Conservation (phyloP, 148 eudicot species). For the Chenopodium suecicum region DNA sequence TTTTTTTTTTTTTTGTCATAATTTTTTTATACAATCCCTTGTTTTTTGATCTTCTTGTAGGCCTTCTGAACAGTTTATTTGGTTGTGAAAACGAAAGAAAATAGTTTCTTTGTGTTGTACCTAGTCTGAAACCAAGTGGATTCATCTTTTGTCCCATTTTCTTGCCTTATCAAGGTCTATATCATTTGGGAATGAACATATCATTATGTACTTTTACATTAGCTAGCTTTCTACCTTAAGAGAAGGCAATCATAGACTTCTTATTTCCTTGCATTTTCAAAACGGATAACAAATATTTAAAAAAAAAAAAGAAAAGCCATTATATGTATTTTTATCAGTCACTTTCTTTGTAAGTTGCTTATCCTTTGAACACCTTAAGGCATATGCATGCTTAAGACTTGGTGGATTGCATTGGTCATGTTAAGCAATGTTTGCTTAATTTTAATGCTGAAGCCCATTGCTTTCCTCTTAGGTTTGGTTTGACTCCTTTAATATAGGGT, state of each 20-base stretch:
- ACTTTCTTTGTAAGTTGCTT: neutral
- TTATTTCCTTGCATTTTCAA: neutral
- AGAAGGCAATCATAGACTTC: neutral
- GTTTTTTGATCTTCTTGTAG: neutral
- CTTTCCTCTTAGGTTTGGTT: constrained; percentile 9
- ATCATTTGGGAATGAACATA: neutral
- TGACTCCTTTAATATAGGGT: constrained; percentile 40
- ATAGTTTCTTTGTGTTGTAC: neutral
- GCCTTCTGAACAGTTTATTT: neutral
- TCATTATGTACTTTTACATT: neutral
- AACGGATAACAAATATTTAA: neutral
- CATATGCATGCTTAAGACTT: neutral
- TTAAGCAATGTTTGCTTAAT: neutral
- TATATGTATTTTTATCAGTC: neutral
- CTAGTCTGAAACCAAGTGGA: neutral
- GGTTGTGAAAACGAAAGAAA: neutral
- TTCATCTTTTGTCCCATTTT: neutral
- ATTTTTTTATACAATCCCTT: too few species aligned
- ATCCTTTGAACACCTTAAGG: neutral
- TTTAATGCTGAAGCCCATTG: neutral
- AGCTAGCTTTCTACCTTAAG: neutral
- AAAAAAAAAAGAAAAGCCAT: neutral
- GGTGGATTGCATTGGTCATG: neutral
- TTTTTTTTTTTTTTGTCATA: too few species aligned
- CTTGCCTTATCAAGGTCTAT: neutral